A percentile compares a stretch with the other conserved stretches of the same genome.
These are phyloP conservation scores for Psilocybe tampanensis DNA, from an alignment of 768 basidiomycete genomes.

Conservation along the genomic window DNA sequence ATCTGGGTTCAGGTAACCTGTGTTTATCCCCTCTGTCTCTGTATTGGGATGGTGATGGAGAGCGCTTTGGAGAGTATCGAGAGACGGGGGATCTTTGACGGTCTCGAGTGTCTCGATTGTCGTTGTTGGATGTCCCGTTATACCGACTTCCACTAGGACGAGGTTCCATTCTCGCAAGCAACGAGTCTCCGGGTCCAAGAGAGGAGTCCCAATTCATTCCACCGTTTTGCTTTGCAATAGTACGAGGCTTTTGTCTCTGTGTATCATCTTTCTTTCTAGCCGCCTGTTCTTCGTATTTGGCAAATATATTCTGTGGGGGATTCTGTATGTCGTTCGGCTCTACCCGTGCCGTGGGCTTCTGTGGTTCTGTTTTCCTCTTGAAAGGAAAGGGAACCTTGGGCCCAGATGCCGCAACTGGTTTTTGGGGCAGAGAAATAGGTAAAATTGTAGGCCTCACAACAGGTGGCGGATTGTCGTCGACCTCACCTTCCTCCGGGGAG, in stretches of 20 bases:
- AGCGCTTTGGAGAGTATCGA: slow-evolving; percentile 33
- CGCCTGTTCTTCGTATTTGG: slow-evolving; percentile 45
- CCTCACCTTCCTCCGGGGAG: slow-evolving; percentile 82
- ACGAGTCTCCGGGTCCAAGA: slow-evolving; percentile 18
- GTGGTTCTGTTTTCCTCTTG: slow-evolving; percentile 51
- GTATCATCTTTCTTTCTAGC: slow-evolving; percentile 35
- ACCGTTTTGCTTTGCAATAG: slow-evolving; percentile 5
- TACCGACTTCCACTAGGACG: slow-evolving; percentile 9
- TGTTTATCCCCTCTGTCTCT: slow-evolving; percentile 38
- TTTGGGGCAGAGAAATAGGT: slow-evolving; percentile 34
- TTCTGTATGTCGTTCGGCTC: neutral
- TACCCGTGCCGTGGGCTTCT: slow-evolving; percentile 16
- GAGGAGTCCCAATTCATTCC: slow-evolving; percentile 42
- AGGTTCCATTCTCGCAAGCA: slow-evolving; percentile 20
- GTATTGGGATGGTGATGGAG: slow-evolving; percentile 33
- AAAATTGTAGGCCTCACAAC: slow-evolving; percentile 25
- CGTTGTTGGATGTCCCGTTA: slow-evolving; percentile 3
- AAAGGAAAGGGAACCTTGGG: slow-evolving; percentile 74
- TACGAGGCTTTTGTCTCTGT: slow-evolving; percentile 11
- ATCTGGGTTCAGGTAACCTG: slow-evolving; percentile 37
- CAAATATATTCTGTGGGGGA: slow-evolving; percentile 16
- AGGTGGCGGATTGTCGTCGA: slow-evolving; percentile 54
- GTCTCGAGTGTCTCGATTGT: slow-evolving; percentile 26
- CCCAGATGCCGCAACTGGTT: slow-evolving; percentile 36
- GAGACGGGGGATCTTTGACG: slow-evolving; percentile 29